phyloP scores from a whole-genome alignment of 176 grass and related monocot genomes.

The Tillandsia leiboldiana region DNA sequence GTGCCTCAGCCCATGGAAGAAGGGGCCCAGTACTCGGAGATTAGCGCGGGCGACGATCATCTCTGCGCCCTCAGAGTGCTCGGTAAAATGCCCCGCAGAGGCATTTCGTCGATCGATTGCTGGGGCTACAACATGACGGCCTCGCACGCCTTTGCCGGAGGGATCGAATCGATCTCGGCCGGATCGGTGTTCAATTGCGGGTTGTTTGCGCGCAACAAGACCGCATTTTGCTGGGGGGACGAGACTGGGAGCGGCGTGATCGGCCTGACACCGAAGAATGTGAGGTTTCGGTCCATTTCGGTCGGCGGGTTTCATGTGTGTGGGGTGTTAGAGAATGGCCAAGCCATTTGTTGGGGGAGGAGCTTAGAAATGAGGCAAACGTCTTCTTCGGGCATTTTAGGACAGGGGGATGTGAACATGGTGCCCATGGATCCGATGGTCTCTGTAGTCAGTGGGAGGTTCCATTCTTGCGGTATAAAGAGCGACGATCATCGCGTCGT shows the following conservation, averaged over 20 bases:
- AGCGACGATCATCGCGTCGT: conserved; percentile 68
- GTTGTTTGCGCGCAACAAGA: conserved; percentile 49
- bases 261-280: conserved; percentile 43
- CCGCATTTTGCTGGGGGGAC: conserved; percentile 90
- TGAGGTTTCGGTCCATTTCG: conserved; percentile 69
- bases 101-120: conserved; percentile 58
- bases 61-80: conserved; percentile 52
- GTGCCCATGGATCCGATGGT: conserved; percentile 95
- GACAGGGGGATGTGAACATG: conserved; percentile 69
- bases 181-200: conserved; percentile 92
- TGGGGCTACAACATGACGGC: conserved; percentile 99
- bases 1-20: conserved; percentile 94
- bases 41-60: conserved; percentile 88
- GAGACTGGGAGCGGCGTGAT: conserved; percentile 72
- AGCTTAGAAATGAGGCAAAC: conserved; percentile 80
- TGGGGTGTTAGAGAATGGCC: conserved; percentile 78
- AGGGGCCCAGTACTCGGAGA: conserved; percentile 56
- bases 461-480: conserved; percentile 93
- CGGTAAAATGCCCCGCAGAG: conserved; percentile 23
- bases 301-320: conserved; percentile 91
- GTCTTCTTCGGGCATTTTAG: conserved; percentile 39
- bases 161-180: conserved; percentile 45
- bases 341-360: conserved; percentile 88
- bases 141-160: conserved; percentile 34
- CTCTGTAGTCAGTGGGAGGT: conserved; percentile 69